phyloP scores from a whole-genome alignment of 129 eudicot genomes.

The Smallanthus sonchifolius region DNA sequence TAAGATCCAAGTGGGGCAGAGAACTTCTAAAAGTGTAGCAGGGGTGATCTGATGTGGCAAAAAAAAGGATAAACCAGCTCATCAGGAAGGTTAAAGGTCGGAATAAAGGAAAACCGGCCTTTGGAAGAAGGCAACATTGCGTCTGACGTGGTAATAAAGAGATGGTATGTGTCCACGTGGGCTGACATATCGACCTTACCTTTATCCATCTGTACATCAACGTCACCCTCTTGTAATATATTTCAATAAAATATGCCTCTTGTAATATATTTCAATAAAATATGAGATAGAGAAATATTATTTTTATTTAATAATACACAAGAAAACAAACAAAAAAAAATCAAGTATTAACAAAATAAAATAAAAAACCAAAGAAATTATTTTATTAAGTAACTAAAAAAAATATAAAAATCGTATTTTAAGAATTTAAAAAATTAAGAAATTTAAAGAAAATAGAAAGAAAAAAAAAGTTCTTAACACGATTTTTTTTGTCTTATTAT shows the following conservation, averaged over 20 bases:
- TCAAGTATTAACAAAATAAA: neutral
- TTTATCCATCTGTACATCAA: constrained; percentile 12
- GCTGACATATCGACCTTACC: constrained; percentile 7
- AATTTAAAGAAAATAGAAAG: too few species aligned
- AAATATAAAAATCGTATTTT: too few species aligned
- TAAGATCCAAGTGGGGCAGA: neutral
- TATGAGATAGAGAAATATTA: constrained; percentile 1
- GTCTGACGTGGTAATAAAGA: constrained; percentile 26
- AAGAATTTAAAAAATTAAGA: too few species aligned
- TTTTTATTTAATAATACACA: neutral
- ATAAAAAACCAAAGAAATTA: too few species aligned
- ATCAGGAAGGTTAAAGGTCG: constrained; percentile 34
- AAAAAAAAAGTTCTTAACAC: too few species aligned
- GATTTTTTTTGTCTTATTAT: too few species aligned
- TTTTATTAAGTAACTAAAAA: too few species aligned
- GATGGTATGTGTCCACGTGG: constrained; percentile 10
- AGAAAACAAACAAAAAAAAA: neutral
- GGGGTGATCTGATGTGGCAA: constrained; percentile 26
- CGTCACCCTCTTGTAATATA: constrained; percentile 20
- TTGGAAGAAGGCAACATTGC: constrained; percentile 22
- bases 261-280: constrained; percentile 6
- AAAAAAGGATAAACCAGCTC: constrained; percentile 35
- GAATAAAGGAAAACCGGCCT: constrained; percentile 25
- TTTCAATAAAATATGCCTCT: constrained; percentile 7
- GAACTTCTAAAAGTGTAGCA: neutral